These are phyloP conservation scores for Crithidia mellificae DNA, from an alignment of 208 protist species.

Conservation along the genomic window DNA sequence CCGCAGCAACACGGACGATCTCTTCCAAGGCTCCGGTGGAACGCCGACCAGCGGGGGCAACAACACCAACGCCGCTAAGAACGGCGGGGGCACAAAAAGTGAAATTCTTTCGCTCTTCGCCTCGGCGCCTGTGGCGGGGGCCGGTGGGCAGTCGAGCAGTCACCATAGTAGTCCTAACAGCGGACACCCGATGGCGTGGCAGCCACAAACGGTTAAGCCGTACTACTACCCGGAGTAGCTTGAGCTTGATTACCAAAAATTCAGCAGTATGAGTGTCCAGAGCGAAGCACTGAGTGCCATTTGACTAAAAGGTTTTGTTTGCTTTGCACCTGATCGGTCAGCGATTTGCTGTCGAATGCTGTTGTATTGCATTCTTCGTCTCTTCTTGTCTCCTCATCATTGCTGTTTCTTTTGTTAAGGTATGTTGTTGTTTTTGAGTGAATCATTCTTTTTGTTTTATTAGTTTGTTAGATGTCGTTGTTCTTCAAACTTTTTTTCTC, in stretches of 20 bases:
- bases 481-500: slow-evolving; percentile 11
- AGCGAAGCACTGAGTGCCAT: no score
- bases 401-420: no score
- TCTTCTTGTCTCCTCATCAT: no score
- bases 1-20: slow-evolving; percentile 30
- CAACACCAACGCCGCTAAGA: no score
- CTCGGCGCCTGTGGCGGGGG: slow-evolving; percentile 21
- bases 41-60: background rate
- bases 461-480: background rate
- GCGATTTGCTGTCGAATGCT: no score
- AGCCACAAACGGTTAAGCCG: slow-evolving; percentile 39
- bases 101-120: slow-evolving; percentile 77
- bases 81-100: slow-evolving; percentile 27
- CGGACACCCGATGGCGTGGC: slow-evolving; percentile 45
- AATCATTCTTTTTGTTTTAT: no score
- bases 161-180: background rate
- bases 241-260: no score
- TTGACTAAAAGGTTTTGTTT: background rate
- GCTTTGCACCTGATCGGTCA: no score
- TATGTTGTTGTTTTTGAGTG: no score
- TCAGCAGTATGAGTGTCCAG: no score
- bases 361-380: no score
- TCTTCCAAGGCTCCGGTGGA: slow-evolving; percentile 23
- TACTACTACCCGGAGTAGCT: slow-evolving; percentile 37
- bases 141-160: background rate